Evolutionary conservation across 2,329 filamentous ascomycete species (phyloP).

Genomic region (Neonectria magnoliae): DNA sequence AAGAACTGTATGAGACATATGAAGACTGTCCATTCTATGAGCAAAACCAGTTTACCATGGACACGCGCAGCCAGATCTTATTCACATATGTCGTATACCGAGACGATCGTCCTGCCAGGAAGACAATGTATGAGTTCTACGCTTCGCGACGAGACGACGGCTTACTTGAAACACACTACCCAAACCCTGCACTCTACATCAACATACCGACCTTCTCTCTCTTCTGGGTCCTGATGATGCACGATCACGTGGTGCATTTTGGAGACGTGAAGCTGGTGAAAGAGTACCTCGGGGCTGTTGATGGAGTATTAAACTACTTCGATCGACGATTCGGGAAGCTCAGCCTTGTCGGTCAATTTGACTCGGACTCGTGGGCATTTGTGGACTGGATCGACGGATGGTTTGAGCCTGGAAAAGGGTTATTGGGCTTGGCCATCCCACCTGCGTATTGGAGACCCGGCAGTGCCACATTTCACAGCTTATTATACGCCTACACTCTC

Average conservation of each 20-base stretch:
- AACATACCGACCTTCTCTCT: slow-evolving; percentile 21
- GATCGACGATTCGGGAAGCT: background rate
- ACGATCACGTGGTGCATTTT: slow-evolving; percentile 25
- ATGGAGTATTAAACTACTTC: slow-evolving; percentile 21
- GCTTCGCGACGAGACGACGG: slow-evolving; percentile 19
- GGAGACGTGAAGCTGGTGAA: slow-evolving; percentile 16
- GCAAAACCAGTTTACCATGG: slow-evolving; percentile 22
- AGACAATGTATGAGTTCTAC: slow-evolving; percentile 26
- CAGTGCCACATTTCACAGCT: slow-evolving; percentile 14
- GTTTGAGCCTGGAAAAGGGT: slow-evolving; percentile 12
- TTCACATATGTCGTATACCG: slow-evolving; percentile 19
- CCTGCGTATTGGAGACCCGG: slow-evolving; percentile 11
- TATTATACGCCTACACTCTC: slow-evolving; percentile 19
- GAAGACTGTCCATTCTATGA: slow-evolving; percentile 21
- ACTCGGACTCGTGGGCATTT: slow-evolving; percentile 17
- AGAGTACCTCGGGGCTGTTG: slow-evolving; percentile 17
- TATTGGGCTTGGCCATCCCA: slow-evolving; percentile 14
- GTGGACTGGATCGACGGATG: slow-evolving; percentile 14
- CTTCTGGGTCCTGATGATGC: slow-evolving; percentile 22
- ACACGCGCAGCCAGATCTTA: slow-evolving; percentile 20
- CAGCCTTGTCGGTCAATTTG: slow-evolving; percentile 20
- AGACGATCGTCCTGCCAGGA: slow-evolving; percentile 11
- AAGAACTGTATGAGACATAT: slow-evolving; percentile 19
- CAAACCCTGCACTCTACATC: slow-evolving; percentile 11
- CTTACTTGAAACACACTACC: slow-evolving; percentile 17